Conservation (phyloP, 163 green algal species). For the Coccomyxa subellipsoidea region DNA sequence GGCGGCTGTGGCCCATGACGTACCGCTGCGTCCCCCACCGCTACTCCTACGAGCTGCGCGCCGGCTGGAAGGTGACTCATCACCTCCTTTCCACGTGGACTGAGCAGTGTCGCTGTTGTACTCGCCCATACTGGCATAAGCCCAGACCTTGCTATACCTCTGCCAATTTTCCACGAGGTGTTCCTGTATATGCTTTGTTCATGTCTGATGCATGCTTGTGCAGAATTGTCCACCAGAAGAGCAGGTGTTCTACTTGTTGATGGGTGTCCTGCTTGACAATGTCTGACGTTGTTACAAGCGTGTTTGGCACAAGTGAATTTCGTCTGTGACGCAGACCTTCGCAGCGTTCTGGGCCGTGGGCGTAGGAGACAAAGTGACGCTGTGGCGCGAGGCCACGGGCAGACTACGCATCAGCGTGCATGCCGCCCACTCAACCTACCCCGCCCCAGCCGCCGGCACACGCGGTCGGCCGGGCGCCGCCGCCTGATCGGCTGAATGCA, state of each 20-base stretch:
- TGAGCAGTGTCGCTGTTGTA: neutral
- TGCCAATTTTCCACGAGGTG: too few species aligned
- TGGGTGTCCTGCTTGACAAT: too few species aligned
- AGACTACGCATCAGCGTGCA: neutral
- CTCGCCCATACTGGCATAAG: too few species aligned
- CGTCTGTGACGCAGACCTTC: conserved; percentile 12
- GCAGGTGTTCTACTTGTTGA: too few species aligned
- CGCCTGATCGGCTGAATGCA: neutral
- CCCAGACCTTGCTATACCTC: neutral
- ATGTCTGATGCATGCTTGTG: too few species aligned
- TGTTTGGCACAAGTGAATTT: too few species aligned
- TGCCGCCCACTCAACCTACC: neutral
- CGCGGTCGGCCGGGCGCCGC: too few species aligned
- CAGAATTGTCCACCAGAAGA: too few species aligned
- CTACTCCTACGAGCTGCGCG: conserved; percentile 26
- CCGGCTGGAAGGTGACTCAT: neutral
- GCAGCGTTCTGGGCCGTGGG: conserved; percentile 7
- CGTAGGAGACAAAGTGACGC: conserved; percentile 8
- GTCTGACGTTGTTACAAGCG: too few species aligned
- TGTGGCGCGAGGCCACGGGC: neutral
- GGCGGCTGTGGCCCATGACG: conserved; percentile 20
- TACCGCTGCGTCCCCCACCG: conserved; percentile 20
- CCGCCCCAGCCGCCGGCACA: neutral
- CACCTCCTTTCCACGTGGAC: neutral
- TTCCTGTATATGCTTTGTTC: too few species aligned